Percentiles rank a stretch among this genome's conserved stretches.
phyloP scores from a whole-genome alignment of 345 rosid species.

The Rhodomyrtus tomentosa region DNA sequence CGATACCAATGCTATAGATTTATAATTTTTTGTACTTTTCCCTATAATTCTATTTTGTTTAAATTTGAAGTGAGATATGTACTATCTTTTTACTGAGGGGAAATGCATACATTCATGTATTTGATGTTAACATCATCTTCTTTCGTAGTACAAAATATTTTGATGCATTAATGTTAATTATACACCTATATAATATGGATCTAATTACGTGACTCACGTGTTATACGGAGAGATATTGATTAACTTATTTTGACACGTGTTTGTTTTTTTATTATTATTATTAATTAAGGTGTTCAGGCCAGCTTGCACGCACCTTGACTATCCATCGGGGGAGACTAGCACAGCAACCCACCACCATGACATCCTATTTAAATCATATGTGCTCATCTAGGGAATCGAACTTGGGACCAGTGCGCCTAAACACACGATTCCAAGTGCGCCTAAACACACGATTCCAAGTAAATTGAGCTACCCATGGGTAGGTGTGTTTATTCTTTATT shows the following conservation, averaged over 20 bases:
- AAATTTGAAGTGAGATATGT: neutral
- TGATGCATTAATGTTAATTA: neutral
- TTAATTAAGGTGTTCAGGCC: too few relatives aligned
- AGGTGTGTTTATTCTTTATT: neutral
- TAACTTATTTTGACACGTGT: neutral
- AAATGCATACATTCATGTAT: neutral
- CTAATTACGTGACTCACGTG: rapidly evolving
- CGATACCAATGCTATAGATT: too few relatives aligned
- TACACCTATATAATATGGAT: neutral
- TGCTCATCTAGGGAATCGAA: too few relatives aligned
- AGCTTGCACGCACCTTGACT: too few relatives aligned
- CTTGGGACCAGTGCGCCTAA: too few relatives aligned
- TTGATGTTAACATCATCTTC: neutral
- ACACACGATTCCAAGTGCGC: too few relatives aligned
- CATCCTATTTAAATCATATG: too few relatives aligned
- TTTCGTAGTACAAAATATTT: neutral
- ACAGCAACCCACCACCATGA: too few relatives aligned
- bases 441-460: too few relatives aligned
- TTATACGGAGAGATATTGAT: neutral
- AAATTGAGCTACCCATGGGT: too few relatives aligned
- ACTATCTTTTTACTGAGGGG: neutral
- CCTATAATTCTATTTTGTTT: neutral
- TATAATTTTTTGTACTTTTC: too few relatives aligned
- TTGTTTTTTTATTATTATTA: neutral
- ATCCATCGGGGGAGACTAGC: too few relatives aligned